Percentiles rank a stretch among this genome's conserved stretches.
Conservation (phyloP, 208 protist genomes). For the Trypanosoma mega region DNA sequence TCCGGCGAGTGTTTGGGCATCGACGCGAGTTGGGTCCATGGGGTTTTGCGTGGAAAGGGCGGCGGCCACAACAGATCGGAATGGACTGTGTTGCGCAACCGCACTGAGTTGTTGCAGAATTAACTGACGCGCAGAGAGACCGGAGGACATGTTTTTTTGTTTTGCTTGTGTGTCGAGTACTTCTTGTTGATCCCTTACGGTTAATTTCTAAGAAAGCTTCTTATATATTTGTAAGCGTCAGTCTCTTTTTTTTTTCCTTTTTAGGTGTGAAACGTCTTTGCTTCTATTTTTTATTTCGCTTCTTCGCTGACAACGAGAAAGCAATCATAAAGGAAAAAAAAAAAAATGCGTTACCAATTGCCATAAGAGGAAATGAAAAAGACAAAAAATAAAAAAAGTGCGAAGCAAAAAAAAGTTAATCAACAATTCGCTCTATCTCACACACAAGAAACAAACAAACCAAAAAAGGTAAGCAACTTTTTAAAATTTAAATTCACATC, state of each 20-base stretch:
- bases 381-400: too few relatives aligned
- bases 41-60: slow-evolving; percentile 23
- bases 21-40: neutral
- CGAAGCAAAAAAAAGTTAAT: too few relatives aligned
- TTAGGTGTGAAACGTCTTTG: too few relatives aligned
- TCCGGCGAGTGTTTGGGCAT: neutral
- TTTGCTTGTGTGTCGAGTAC: neutral
- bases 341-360: too few relatives aligned
- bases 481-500: too few relatives aligned
- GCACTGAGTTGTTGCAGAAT: slow-evolving; percentile 72
- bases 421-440: neutral
- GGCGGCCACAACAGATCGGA: slow-evolving; percentile 29
- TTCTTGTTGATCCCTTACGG: too few relatives aligned
- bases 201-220: too few relatives aligned
- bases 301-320: too few relatives aligned
- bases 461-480: neutral
- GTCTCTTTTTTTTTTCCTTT: slow-evolving; percentile 8
- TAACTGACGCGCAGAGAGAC: slow-evolving; percentile 59
- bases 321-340: too few relatives aligned
- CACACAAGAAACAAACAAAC: slow-evolving; percentile 4
- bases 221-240: slow-evolving; percentile 7
- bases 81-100: slow-evolving; percentile 57
- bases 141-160: slow-evolving; percentile 20
- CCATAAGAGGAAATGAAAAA: too few relatives aligned
- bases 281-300: too few relatives aligned